Evolutionary conservation across 352 stramenopile genomes (phyloP).

Genomic region (Pythium guiyangense): DNA sequence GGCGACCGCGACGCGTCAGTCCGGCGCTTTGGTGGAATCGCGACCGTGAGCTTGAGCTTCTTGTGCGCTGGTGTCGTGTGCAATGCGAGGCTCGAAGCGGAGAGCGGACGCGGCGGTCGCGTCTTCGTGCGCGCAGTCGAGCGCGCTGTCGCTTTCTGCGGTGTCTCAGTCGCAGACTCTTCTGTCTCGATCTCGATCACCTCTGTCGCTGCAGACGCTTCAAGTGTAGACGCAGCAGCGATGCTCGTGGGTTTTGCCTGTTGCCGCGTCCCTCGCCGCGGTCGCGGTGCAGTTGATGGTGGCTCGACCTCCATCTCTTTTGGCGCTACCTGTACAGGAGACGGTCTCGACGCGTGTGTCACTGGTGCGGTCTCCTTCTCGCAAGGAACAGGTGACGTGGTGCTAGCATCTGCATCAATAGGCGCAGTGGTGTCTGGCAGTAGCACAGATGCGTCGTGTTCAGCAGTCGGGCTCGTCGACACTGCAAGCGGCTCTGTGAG

Average conservation of each 20-base stretch:
- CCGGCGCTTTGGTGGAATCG: background rate
- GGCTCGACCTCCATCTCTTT: background rate
- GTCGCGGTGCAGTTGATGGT: background rate
- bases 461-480: too few relatives aligned
- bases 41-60: slow-evolving; percentile 8
- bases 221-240: background rate
- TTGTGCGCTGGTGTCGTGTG: slow-evolving; percentile 1
- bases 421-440: too few relatives aligned
- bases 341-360: background rate
- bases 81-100: background rate
- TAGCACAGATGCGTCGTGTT: too few relatives aligned
- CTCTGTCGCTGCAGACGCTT: background rate
- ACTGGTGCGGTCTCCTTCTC: too few relatives aligned
- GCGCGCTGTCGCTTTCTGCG: slow-evolving; percentile 1
- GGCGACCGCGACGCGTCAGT: background rate
- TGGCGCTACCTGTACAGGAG: background rate
- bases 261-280: background rate
- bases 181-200: slow-evolving; percentile 13
- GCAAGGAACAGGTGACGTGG: too few relatives aligned
- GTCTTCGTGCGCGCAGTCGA: background rate
- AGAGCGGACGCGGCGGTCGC: too few relatives aligned
- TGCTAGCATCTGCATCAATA: too few relatives aligned
- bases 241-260: background rate
- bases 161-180: slow-evolving; percentile 6
- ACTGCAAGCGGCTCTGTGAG: too few relatives aligned